Percentiles rank a stretch among this genome's conserved stretches.
phyloP scores from a whole-genome alignment of 176 grass and related monocot genomes.

The Themeda triandra region DNA sequence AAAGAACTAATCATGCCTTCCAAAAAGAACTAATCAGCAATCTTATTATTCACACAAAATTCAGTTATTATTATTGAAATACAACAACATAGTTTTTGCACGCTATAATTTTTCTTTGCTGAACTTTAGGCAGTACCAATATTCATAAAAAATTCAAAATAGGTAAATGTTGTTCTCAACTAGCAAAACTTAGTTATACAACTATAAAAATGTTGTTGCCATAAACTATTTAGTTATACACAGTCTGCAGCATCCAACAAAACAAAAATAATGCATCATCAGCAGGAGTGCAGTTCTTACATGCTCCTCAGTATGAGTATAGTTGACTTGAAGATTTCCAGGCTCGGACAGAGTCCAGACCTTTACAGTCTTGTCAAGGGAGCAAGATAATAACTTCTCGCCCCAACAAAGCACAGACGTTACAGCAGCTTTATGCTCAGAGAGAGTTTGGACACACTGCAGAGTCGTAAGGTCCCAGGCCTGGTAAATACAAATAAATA shows the following conservation, averaged over 20 bases:
- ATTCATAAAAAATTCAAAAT: not conserved
- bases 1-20: not conserved
- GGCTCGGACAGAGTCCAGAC: constrained; percentile 44
- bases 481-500: constrained; percentile 18
- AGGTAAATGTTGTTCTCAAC: not conserved
- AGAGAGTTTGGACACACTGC: constrained; percentile 55
- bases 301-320: constrained; percentile 56
- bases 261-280: not conserved
- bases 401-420: constrained; percentile 63
- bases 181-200: not conserved
- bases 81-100: not conserved
- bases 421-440: constrained; percentile 53
- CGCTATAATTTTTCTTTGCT: not conserved
- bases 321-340: constrained; percentile 39
- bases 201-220: not conserved
- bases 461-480: constrained; percentile 52
- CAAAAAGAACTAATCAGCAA: not conserved
- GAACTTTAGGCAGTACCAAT: not conserved
- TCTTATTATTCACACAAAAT: not conserved
- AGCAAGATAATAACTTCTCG: constrained; percentile 60
- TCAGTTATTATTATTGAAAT: not conserved
- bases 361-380: constrained; percentile 57
- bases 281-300: constrained; percentile 16
- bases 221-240: not conserved
- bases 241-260: not conserved